These are phyloP conservation scores for Cryptococcus sp. DNA, from an alignment of 1,284 basidiomycete species.

Conservation along the genomic window DNA sequence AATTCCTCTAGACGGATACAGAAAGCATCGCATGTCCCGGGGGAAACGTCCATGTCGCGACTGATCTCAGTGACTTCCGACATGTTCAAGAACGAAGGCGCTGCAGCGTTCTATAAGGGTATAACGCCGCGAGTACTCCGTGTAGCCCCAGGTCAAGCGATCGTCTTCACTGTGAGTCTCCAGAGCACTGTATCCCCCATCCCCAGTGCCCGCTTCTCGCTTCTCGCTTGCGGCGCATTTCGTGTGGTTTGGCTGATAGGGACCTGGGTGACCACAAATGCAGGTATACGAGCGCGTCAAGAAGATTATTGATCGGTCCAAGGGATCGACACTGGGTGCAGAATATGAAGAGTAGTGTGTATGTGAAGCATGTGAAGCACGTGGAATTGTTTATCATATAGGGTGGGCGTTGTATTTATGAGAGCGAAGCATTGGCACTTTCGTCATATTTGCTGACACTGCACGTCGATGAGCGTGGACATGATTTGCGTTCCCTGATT, in stretches of 20 bases:
- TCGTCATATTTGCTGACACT: no score
- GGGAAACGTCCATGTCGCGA: constrained; percentile 70
- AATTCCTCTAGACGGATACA: constrained; percentile 58
- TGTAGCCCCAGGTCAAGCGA: constrained; percentile 81
- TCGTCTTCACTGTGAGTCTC: constrained; percentile 57
- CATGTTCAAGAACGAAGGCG: constrained; percentile 92
- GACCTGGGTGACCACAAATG: background rate
- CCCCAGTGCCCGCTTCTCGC: background rate
- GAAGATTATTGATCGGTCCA: constrained; percentile 68
- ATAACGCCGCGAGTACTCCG: constrained; percentile 95
- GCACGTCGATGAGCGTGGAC: no score
- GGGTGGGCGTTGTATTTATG: no score
- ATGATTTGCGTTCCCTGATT: no score
- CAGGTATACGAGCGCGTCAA: constrained; percentile 86
- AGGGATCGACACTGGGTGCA: constrained; percentile 56
- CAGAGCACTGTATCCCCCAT: background rate
- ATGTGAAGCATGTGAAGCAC: background rate
- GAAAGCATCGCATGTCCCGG: constrained; percentile 75
- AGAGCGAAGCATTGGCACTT: no score
- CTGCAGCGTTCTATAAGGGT: constrained; percentile 90
- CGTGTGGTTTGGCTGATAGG: background rate
- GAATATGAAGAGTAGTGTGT: constrained; percentile 32
- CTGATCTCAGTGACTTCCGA: constrained; percentile 79
- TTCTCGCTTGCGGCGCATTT: background rate
- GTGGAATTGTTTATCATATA: no score